Evolutionary conservation across 176 grass and related monocot species (phyloP).

Genomic region (Musa itinerans): DNA sequence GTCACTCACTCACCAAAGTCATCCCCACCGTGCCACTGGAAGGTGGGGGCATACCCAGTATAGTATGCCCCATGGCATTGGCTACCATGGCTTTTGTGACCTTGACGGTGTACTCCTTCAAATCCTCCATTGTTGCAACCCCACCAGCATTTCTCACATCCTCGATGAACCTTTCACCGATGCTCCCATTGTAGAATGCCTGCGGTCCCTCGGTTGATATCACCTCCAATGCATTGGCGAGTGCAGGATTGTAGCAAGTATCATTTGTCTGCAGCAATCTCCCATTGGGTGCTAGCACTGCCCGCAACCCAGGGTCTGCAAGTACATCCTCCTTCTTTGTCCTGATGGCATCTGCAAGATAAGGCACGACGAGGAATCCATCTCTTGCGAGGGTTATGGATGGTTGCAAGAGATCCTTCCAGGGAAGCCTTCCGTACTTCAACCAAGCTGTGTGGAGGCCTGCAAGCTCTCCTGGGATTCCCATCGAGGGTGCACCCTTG

Average conservation of each 20-base stretch:
- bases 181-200: conserved; percentile 52
- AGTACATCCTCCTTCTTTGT: conserved; percentile 24
- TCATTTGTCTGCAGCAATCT: conserved; percentile 45
- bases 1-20: conserved; percentile 33
- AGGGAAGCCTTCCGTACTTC: conserved; percentile 51
- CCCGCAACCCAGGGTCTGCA: conserved; percentile 60
- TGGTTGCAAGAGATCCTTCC: conserved; percentile 60
- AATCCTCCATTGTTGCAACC: conserved; percentile 44
- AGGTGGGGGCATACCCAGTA: conserved; percentile 86
- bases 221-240: conserved; percentile 42
- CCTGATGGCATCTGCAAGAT: conserved; percentile 36
- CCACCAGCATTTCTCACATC: conserved; percentile 52
- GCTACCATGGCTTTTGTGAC: conserved; percentile 33
- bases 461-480: conserved; percentile 78
- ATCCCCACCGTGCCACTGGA: conserved; percentile 73
- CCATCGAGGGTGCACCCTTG: conserved; percentile 58
- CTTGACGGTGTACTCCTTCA: conserved; percentile 43
- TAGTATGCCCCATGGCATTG: conserved; percentile 56
- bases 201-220: conserved; percentile 37
- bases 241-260: conserved; percentile 59
- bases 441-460: conserved; percentile 67
- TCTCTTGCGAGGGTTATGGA: conserved; percentile 60
- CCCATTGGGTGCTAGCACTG: conserved; percentile 50
- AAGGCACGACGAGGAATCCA: conserved; percentile 39
- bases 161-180: conserved; percentile 39